Evolutionary conservation across 352 stramenopile genomes (phyloP).

Genomic region (Globisporangium orthogonon): DNA sequence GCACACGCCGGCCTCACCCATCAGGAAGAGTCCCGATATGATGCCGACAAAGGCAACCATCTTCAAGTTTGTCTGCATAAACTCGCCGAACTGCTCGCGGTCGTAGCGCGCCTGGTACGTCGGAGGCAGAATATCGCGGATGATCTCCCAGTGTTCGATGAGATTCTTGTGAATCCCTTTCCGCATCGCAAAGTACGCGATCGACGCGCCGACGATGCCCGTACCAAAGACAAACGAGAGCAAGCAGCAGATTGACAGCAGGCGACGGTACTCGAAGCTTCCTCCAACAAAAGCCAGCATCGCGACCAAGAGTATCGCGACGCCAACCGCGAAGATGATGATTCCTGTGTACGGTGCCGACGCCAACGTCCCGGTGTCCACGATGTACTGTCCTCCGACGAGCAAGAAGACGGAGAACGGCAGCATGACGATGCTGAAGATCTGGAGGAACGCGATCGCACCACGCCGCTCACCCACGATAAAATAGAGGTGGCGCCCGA

Average conservation of each 20-base stretch:
- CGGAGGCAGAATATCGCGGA: constrained; percentile 57
- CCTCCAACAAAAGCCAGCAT: constrained; percentile 62
- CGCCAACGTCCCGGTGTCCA: constrained; percentile 50
- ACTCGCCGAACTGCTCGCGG: constrained; percentile 45
- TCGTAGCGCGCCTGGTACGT: constrained; percentile 67
- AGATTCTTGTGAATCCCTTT: constrained; percentile 48
- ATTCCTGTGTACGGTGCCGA: constrained; percentile 70
- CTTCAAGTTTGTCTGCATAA: constrained; percentile 52
- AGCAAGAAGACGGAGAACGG: constrained; percentile 65
- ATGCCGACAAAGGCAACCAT: constrained; percentile 50
- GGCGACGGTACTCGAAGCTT: constrained; percentile 71
- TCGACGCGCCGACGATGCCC: constrained; percentile 39
- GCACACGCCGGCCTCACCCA: constrained; percentile 41
- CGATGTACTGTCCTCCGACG: constrained; percentile 66
- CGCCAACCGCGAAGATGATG: constrained; percentile 48
- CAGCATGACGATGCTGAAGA: constrained; percentile 59
- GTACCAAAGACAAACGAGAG: constrained; percentile 47
- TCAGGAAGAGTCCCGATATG: constrained; percentile 49
- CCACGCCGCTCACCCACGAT: constrained; percentile 49
- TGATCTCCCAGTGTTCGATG: constrained; percentile 42
- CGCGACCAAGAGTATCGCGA: constrained; percentile 46
- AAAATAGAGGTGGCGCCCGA: constrained; percentile 34
- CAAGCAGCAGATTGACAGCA: constrained; percentile 64
- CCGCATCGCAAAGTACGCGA: constrained; percentile 50
- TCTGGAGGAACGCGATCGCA: constrained; percentile 58